Conservation (phyloP, 129 eudicot species). For the Dittrichia graveolens region DNA sequence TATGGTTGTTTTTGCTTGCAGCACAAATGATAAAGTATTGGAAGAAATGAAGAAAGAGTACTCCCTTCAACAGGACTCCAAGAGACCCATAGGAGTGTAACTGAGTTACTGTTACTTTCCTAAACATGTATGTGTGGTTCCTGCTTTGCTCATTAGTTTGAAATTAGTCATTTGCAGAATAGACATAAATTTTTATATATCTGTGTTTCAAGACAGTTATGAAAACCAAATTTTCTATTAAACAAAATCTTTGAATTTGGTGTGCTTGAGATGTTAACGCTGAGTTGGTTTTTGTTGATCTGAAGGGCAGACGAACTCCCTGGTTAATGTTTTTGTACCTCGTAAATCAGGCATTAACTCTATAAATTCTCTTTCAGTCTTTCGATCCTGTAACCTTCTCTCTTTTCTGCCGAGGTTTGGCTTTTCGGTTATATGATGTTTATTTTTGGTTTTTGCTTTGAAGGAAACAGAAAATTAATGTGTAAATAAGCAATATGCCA, state of each 20-base stretch:
- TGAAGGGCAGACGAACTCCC: too few species aligned
- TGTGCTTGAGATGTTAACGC: background rate
- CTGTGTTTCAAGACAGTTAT: background rate
- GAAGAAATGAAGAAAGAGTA: conserved; percentile 89
- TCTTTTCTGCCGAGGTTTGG: too few species aligned
- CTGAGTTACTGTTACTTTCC: background rate
- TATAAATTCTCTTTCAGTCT: too few species aligned
- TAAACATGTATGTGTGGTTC: background rate
- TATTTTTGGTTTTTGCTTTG: too few species aligned
- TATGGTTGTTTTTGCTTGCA: conserved; percentile 32
- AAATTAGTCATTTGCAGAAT: background rate
- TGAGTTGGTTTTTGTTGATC: too few species aligned
- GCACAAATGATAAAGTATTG: conserved; percentile 81
- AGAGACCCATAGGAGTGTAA: conserved; percentile 52
- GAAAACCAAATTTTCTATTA: background rate
- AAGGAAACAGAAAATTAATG: too few species aligned
- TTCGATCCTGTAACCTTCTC: too few species aligned
- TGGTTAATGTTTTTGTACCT: too few species aligned
- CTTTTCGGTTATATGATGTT: too few species aligned
- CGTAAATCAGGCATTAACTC: too few species aligned
- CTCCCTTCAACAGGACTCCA: conserved; percentile 62
- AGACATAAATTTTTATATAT: background rate
- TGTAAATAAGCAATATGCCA: too few species aligned
- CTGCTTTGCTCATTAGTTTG: background rate
- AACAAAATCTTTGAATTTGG: background rate